Evolutionary conservation across 2,329 filamentous ascomycete species (phyloP), one percentile per base, ranked within the genome.

Genomic region (Colletotrichum truncatum): DNA sequence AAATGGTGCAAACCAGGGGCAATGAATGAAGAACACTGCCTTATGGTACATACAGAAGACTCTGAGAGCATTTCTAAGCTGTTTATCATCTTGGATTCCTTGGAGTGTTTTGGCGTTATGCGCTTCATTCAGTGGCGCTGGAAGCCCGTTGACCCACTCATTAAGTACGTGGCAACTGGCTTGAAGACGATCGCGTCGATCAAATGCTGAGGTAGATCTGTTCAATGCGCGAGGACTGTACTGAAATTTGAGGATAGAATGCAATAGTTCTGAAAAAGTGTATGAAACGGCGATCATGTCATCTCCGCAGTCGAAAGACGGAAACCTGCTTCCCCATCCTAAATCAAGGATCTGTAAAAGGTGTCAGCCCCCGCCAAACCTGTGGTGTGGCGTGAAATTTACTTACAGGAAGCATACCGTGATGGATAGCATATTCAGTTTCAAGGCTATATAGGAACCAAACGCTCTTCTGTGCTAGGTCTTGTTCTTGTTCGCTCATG

Each of bases 361-460:
- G 5, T 11, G 0, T 4, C 12, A 6, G 5, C n/a, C n/a, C n/a
- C n/a, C n/a, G n/a, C n/a, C n/a, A n/a, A n/a, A n/a, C n/a, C n/a
- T n/a, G n/a, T n/a, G n/a, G n/a, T n/a, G n/a, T 16, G 10, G 6
- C 4, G 1, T n/a, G 18, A 34, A 3, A 43, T 57, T 54, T 8
- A 65, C 62, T 54, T 8, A 65, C 62, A 2, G 62, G 62, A 9
- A 65, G 56, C 56, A 65, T 62, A 4, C 62, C 62, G 2, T 65
- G 56, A 5, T 62, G 62, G 6, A 65, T 62, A 1, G 62, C 62
- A 28, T 65, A 61, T 2, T 61, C 49, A 1, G 49, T 55, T 21
- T 65, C 62, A 2, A 65, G 36, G 49, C 49, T 65, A 49, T 62
- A 65, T 3, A 62, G 57, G 30, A 65, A 65, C 62, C 62, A 65